Conservation (phyloP, 1,139 yeast genomes). For the Yamadazyma siamensis region DNA sequence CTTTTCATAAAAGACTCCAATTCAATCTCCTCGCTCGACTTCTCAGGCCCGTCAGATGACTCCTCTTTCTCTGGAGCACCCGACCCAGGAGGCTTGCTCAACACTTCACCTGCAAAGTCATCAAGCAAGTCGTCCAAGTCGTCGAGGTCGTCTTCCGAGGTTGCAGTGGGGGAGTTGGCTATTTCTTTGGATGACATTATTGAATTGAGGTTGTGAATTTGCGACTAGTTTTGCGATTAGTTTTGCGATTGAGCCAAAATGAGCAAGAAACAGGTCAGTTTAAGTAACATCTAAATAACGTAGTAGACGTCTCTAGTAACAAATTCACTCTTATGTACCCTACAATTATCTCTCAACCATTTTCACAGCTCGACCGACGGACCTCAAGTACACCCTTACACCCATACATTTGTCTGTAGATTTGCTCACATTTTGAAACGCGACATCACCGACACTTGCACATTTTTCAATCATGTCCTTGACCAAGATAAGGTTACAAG, state of each 20-base stretch:
- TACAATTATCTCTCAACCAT: too few relatives aligned
- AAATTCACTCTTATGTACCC: too few relatives aligned
- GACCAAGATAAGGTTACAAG: slow-evolving; percentile 78
- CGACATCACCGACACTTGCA: slow-evolving; percentile 2
- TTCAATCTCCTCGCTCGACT: slow-evolving; percentile 22
- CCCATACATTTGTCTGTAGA: too few relatives aligned
- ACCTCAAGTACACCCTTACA: too few relatives aligned
- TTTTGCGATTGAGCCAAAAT: too few relatives aligned
- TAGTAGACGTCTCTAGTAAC: too few relatives aligned
- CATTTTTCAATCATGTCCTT: slow-evolving; percentile 35
- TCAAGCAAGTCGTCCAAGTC: slow-evolving; percentile 74
- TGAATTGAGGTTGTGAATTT: background rate
- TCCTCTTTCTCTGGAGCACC: slow-evolving; percentile 69
- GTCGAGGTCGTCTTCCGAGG: slow-evolving; percentile 57
- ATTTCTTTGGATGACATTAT: slow-evolving; percentile 5
- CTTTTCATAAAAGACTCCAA: slow-evolving; percentile 58
- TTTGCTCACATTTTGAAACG: too few relatives aligned
- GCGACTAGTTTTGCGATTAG: slow-evolving; percentile 1
- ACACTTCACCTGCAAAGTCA: slow-evolving; percentile 74
- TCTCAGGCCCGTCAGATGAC: slow-evolving; percentile 49
- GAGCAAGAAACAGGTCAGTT: too few relatives aligned
- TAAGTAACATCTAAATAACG: too few relatives aligned
- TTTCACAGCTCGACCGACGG: too few relatives aligned
- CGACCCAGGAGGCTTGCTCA: slow-evolving; percentile 61
- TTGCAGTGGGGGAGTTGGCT: too few relatives aligned